A percentile compares a stretch with the other conserved stretches of the same genome.
Conservation (phyloP, 768 basidiomycete species). For the Lactarius akahatsu region DNA sequence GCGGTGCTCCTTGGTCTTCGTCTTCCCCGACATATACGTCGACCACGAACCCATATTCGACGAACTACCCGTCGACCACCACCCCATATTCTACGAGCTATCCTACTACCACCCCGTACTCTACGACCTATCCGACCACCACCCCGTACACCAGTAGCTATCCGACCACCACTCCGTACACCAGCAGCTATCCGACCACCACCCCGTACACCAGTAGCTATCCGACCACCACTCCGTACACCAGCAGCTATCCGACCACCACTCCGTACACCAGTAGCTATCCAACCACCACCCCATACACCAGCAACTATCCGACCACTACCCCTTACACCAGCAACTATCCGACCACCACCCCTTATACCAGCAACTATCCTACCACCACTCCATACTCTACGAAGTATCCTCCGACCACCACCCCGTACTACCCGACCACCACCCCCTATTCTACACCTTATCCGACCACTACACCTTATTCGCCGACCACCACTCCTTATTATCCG, state of each 20-base stretch:
- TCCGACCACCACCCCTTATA: neutral
- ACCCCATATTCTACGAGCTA: neutral
- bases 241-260: neutral
- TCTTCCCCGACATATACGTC: neutral
- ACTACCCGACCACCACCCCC: neutral
- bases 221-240: neutral
- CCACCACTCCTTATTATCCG: neutral
- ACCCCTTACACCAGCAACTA: neutral
- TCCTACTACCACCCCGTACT: neutral
- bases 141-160: neutral
- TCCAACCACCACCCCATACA: neutral
- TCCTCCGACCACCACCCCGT: neutral
- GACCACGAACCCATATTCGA: neutral
- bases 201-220: neutral
- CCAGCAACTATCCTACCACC: neutral
- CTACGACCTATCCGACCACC: neutral
- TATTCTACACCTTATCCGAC: neutral
- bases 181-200: neutral
- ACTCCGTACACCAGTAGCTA: neutral
- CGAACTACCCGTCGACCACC: neutral
- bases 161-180: neutral
- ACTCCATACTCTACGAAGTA: neutral
- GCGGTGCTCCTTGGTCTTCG: neutral
- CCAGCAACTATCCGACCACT: neutral
- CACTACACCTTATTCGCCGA: neutral